Evolutionary conservation across 768 basidiomycete genomes (phyloP).

Genomic region (Dioszegia hungarica): DNA sequence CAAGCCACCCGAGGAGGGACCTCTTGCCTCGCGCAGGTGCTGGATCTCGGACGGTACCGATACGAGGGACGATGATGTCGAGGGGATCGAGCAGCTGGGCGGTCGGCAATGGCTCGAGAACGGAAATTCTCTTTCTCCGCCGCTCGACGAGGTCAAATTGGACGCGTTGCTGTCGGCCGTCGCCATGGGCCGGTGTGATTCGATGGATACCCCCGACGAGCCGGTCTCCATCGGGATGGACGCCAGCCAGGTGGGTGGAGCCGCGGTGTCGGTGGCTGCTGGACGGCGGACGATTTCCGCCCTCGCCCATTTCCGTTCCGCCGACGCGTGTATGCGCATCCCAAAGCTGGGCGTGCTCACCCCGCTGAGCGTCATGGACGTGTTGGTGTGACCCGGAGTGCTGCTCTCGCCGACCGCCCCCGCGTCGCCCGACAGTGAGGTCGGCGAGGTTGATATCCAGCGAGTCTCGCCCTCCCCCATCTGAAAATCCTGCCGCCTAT

Average conservation of each 20-base stretch:
- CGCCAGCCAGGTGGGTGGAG: background rate
- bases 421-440: background rate
- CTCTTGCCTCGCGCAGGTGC: background rate
- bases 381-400: constrained; percentile 4
- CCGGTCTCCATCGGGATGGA: background rate
- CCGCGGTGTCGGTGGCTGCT: background rate
- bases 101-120: constrained; percentile 23
- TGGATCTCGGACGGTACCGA: background rate
- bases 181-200: constrained; percentile 19
- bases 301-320: background rate
- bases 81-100: constrained; percentile 22
- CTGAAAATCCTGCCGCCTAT: constrained; percentile 8
- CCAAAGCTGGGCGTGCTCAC: constrained; percentile 7
- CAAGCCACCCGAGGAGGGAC: constrained; percentile 1
- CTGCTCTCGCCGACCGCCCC: background rate
- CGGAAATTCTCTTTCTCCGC: background rate
- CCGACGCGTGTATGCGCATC: background rate
- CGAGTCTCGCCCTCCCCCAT: constrained; percentile 6
- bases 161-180: constrained; percentile 11
- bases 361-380: background rate
- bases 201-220: background rate
- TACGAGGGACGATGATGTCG: background rate
- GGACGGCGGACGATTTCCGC: background rate
- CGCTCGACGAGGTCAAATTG: background rate
- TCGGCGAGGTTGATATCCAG: too few relatives aligned